phyloP scores from a whole-genome alignment of 495 filamentous ascomycete genomes.

The Neurospora discreta region DNA sequence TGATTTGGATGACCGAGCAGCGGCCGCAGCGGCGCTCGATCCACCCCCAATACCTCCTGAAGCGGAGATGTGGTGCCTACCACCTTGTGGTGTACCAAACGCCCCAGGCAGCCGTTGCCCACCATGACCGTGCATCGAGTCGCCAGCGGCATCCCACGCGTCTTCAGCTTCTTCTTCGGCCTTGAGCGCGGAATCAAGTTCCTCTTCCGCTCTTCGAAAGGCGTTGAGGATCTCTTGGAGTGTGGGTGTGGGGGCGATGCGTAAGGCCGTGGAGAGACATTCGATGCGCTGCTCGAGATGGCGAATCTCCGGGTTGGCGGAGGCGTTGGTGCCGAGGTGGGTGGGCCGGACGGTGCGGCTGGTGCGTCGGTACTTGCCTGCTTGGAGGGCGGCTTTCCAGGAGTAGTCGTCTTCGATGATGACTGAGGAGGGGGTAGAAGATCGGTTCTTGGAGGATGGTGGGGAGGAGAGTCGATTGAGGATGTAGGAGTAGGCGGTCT shows the following conservation, averaged over 20 bases:
- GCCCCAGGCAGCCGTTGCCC: constrained; percentile 31
- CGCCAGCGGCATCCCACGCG: constrained; percentile 58
- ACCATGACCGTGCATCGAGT: constrained; percentile 44
- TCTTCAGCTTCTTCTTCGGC: constrained; percentile 65
- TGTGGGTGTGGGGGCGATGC: constrained; percentile 65
- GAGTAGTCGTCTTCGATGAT: constrained; percentile 60
- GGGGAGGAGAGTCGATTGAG: constrained; percentile 46
- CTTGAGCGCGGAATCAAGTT: constrained; percentile 56
- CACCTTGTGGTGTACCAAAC: constrained; percentile 29
- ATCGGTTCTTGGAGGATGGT: neutral
- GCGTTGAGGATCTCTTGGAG: constrained; percentile 75
- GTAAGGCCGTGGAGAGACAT: constrained; percentile 72
- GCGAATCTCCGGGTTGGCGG: constrained; percentile 45
- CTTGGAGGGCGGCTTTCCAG: constrained; percentile 86
- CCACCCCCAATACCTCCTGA: neutral
- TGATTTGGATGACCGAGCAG: neutral
- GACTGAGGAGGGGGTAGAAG: constrained; percentile 1
- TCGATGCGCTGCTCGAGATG: constrained; percentile 80
- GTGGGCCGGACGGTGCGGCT: constrained; percentile 32
- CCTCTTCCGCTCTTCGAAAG: constrained; percentile 82
- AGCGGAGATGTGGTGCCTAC: neutral
- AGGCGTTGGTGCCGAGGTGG: constrained; percentile 38
- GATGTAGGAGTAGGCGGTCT: constrained; percentile 93
- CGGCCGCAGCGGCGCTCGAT: constrained; percentile 11
- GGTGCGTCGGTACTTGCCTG: constrained; percentile 64